phyloP scores from a whole-genome alignment of 2,329 filamentous ascomycete species.

The Microcyclosporella mali region DNA sequence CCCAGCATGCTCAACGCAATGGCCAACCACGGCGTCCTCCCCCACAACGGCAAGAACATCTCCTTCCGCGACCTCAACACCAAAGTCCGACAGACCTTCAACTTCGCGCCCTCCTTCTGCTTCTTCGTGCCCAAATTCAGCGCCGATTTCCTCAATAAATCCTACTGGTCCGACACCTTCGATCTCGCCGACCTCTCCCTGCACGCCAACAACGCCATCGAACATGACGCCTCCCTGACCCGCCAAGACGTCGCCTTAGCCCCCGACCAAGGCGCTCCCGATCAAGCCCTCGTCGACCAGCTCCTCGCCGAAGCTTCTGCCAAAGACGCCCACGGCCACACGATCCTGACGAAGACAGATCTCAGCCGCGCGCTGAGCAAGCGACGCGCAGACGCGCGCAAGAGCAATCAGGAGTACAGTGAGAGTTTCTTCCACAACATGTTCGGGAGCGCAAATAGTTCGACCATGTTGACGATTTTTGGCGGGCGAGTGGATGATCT shows the following conservation, averaged over 20 bases:
- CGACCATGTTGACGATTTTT: constrained; percentile 40
- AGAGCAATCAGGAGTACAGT: constrained; percentile 33
- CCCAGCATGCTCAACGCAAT: constrained; percentile 26
- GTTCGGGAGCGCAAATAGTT: constrained; percentile 38
- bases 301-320: constrained; percentile 34
- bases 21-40: constrained; percentile 29
- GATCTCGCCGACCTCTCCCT: constrained; percentile 23
- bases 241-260: constrained; percentile 33
- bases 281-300: constrained; percentile 33
- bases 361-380: constrained; percentile 31
- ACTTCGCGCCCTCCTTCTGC: constrained; percentile 27
- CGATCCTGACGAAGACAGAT: constrained; percentile 33
- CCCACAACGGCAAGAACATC: constrained; percentile 27
- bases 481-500: constrained; percentile 35
- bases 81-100: constrained; percentile 26
- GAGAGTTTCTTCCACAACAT: constrained; percentile 33
- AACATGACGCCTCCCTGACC: constrained; percentile 27
- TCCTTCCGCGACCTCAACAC: constrained; percentile 22
- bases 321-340: constrained; percentile 28
- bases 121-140: constrained; percentile 27
- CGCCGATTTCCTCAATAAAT: constrained; percentile 25
- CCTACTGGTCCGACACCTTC: constrained; percentile 23
- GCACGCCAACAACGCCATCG: constrained; percentile 24
- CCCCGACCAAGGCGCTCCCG: constrained; percentile 35
- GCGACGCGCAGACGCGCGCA: constrained; percentile 32